Evolutionary conservation across 2,329 filamentous ascomycete genomes (phyloP), one percentile per base, ranked within the genome.

Genomic region (Tolypocladium capitatum): DNA sequence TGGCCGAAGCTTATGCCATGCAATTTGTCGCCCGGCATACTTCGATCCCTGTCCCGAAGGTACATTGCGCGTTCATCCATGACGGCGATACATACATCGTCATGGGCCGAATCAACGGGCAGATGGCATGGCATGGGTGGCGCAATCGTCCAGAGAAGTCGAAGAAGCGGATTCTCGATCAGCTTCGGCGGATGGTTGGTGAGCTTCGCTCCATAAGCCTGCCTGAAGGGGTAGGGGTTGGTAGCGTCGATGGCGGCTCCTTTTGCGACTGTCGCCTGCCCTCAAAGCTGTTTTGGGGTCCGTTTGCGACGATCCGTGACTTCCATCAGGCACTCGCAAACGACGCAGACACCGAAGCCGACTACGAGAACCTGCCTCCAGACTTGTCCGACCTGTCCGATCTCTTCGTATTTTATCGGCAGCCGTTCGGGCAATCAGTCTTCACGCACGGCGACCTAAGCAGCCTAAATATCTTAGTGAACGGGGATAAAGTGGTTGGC

Each of bases 371-470:
- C 9, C 31, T 36, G 53, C 53, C 7, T 52, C 55, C 14, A 47
- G 57, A 59, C 0, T 46, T 67, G 14, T 52, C 14, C 48, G 57
- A 59, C 0, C 46, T 67, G 14, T 52, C 61, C 46, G 54, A 63
- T 2, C 65, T 70, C 55, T 56, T 60, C 1, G 49, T 41, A 5
- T 56, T 54, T 42, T 68, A 71, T 43, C 33, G 68, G 46, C 53
- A 56, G 4, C n/a, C n/a, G n/a, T n/a, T 55, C 56, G 6, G 67
- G 61, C 59, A 56, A 55, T 9, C 41, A 50, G 63, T 67, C 5
- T 70, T 76, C 51, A 72, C 70, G 13, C 72, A 75, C 56, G 65
- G 61, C 7, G 70, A 74, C 51, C 54, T 75, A 8, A 68, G 63
- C 49, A 62, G 24, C 16, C 52, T 60, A 7, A 74, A 75, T 49